Base-by-base conservation (phyloP, 176 grass and related monocot species). In the Zizania latifolia region DNA sequence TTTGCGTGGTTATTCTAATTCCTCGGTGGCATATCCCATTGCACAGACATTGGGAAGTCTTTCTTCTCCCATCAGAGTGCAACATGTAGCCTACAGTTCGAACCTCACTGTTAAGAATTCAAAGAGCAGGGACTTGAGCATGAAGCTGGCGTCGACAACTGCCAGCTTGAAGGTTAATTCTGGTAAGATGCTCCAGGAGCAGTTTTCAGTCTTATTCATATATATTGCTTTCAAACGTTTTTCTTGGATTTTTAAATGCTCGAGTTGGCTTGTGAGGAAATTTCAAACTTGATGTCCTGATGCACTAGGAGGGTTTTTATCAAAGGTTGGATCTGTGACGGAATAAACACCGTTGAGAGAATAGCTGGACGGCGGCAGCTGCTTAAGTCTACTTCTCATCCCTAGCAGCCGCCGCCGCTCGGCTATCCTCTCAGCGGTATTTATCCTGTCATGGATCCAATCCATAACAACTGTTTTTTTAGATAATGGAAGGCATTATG, bases 41-140 rank as follows among this genome's bases (percentile, higher is more conserved):
- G 0, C 46, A 5, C 14, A 21, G 45, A 16, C 23, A 40, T 16
- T 4, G 53, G 34, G n/a, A 24, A 23, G 53, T 39, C 22, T 37
- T 12, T 72, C 44, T 29, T 82, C 63, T 73, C 74, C 74, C 6
- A 33, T 64, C 65, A 45, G 40, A 56, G 33, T 30, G 61, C 27
- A 24, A 14, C 34, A 55, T 55, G 22, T 17, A 4, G 61, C 22
- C 15, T n/a, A 14, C 8, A 8, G 45, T 54, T 78, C 61, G 4
- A 55, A 64, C 32, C 15, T 66, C 8, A 9, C 14, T 27, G 45
- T 39, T 39, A 19, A 1, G 9, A 46, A 16, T 78, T 39, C 7
- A 2, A 67, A 55, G 45, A 19, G 36, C 35, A 75, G 36, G 26
- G 55, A 11, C 35, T 13, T 43, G 0, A 75, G 27, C 36, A 3